phyloP scores from a whole-genome alignment of 371 early-diverging fungal species.

The Mucor mucedo region DNA sequence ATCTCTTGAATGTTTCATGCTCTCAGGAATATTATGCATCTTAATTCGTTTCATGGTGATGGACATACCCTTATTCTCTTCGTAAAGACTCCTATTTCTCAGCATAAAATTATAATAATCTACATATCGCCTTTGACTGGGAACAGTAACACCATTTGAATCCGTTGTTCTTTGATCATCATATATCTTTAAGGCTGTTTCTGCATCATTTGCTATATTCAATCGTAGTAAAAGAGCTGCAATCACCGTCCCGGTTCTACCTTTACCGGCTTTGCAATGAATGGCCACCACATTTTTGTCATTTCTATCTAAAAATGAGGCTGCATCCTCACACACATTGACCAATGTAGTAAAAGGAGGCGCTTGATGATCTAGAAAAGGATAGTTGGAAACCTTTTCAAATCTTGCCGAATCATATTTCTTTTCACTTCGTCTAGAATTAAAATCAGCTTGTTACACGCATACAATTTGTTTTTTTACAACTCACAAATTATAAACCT shows the following conservation, averaged over 20 bases:
- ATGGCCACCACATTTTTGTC: constrained; percentile 64
- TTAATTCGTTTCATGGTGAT: constrained; percentile 9
- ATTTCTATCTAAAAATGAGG: constrained; percentile 54
- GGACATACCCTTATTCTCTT: constrained; percentile 6
- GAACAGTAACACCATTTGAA: constrained; percentile 70
- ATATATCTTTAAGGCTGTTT: constrained; percentile 63
- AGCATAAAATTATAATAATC: constrained; percentile 59
- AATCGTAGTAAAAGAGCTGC: constrained; percentile 62
- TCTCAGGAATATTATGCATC: constrained; percentile 19
- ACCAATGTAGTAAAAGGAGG: constrained; percentile 64
- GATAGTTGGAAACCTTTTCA: constrained; percentile 54
- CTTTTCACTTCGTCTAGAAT: constrained; percentile 59
- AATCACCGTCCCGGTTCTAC: constrained; percentile 76
- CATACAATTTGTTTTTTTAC: not conserved
- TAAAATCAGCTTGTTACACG: not conserved
- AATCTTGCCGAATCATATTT: constrained; percentile 39
- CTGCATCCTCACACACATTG: constrained; percentile 64
- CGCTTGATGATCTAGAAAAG: constrained; percentile 73
- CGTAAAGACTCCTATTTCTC: constrained; percentile 28
- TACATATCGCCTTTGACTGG: constrained; percentile 70
- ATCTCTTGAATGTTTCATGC: constrained; percentile 9
- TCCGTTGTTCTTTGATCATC: constrained; percentile 58
- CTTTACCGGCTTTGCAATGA: constrained; percentile 85
- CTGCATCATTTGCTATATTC: constrained; percentile 41
- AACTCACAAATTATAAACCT: constrained; percentile 74